phyloP scores from a whole-genome alignment of 805 yeast species.

The Candida tallmaniae region DNA sequence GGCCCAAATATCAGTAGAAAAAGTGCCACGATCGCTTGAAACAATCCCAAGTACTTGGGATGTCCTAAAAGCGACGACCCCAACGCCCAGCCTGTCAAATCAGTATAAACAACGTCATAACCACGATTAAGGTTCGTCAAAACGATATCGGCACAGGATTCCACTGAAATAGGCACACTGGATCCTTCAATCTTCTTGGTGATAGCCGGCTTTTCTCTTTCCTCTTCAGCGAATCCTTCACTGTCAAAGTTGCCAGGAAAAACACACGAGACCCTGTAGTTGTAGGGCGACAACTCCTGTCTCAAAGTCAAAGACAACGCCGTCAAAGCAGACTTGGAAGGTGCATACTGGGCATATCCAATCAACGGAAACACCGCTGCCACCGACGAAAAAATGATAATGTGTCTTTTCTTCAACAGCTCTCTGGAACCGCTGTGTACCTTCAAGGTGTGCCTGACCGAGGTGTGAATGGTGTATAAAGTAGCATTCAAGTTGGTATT shows the following conservation, averaged over 20 bases:
- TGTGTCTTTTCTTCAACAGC: conserved; percentile 45
- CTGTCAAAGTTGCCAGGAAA: conserved; percentile 88
- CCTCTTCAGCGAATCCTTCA: conserved; percentile 83
- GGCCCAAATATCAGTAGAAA: conserved; percentile 46
- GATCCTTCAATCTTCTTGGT: conserved; percentile 84
- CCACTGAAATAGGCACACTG: conserved; percentile 63
- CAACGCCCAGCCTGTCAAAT: conserved; percentile 78
- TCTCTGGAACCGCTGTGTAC: conserved; percentile 14
- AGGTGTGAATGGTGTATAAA: conserved; percentile 63
- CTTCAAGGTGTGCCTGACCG: conserved; percentile 48
- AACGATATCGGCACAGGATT: conserved; percentile 59
- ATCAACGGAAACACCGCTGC: conserved; percentile 82
- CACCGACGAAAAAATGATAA: conserved; percentile 63
- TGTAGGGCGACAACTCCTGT: conserved; percentile 71
- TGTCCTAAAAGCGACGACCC: conserved; percentile 64
- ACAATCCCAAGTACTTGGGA: conserved; percentile 57
- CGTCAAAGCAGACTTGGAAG: conserved; percentile 78
- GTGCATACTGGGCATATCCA: conserved; percentile 90
- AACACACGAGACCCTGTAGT: conserved; percentile 66
- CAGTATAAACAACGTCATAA: conserved; percentile 72
- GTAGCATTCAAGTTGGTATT: conserved; percentile 70
- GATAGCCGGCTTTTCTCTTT: conserved; percentile 78
- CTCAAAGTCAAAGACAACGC: conserved; percentile 72
- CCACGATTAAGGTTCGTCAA: conserved; percentile 57
- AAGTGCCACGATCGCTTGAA: conserved; percentile 37